Percentiles rank a stretch among this genome's conserved stretches.
phyloP scores from a whole-genome alignment of 768 basidiomycete genomes.

The Rhodotorula diobovata region DNA sequence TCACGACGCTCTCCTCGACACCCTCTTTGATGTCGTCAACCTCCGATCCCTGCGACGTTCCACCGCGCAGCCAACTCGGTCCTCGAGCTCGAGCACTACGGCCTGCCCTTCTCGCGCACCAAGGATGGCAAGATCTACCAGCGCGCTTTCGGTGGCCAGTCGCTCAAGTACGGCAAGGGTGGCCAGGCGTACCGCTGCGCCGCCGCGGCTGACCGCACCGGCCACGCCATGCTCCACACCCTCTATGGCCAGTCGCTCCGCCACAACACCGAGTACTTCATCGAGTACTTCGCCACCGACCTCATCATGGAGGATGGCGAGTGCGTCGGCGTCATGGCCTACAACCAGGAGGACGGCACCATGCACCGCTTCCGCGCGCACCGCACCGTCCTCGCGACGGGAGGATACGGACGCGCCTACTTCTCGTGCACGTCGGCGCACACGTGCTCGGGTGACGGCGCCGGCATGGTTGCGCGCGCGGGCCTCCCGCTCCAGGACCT shows the following conservation, averaged over 20 bases:
- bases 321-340: conserved; percentile 97
- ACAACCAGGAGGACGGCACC: conserved; percentile 99
- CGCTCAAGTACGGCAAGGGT: conserved; percentile 92
- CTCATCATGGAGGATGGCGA: conserved; percentile 97
- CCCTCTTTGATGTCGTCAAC: not conserved
- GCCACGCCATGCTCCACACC: conserved; percentile 95
- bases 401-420: conserved; percentile 96
- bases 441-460: conserved; percentile 97
- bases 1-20: not conserved
- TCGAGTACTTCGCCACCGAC: conserved; percentile 96
- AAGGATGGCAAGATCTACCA: conserved; percentile 99
- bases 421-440: conserved; percentile 99
- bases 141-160: conserved; percentile 98
- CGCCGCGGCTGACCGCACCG: conserved; percentile 96
- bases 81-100: conserved; percentile 88
- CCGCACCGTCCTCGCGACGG: conserved; percentile 96
- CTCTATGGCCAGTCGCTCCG: conserved; percentile 98
- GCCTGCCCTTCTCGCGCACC: conserved; percentile 96
- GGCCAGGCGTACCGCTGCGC: conserved; percentile 99
- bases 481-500: conserved; percentile 93
- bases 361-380: conserved; percentile 97
- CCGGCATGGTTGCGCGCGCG: conserved; percentile 95
- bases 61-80: conserved; percentile 20
- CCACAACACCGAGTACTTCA: conserved; percentile 99
- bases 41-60: too few relatives aligned